Conservation (phyloP, 1,284 basidiomycete genomes). For the Cutaneotrichosporon cutaneum region DNA sequence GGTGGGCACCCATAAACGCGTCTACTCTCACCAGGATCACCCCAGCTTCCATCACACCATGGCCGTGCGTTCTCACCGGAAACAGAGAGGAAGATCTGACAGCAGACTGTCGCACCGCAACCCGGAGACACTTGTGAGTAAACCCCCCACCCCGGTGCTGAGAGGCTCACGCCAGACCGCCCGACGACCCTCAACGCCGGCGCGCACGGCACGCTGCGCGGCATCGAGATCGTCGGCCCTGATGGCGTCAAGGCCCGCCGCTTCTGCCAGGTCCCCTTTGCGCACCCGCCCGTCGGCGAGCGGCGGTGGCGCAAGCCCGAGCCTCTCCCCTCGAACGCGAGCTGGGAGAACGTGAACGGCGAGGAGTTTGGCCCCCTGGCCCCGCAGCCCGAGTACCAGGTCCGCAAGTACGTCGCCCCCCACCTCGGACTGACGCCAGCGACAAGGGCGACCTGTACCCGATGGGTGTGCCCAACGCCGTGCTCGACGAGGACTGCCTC, state of each 20-base stretch:
- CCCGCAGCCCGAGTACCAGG: slow-evolving; percentile 28
- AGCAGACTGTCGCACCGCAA: neutral
- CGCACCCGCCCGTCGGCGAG: slow-evolving; percentile 25
- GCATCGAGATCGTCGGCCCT: slow-evolving; percentile 20
- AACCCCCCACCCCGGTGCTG: too few relatives aligned
- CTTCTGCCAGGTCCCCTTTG: slow-evolving; percentile 28
- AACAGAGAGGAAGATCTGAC: slow-evolving; percentile 6
- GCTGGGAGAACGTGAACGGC: slow-evolving; percentile 23
- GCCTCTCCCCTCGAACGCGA: slow-evolving; percentile 19
- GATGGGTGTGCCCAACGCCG: slow-evolving; percentile 9
- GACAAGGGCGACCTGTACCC: slow-evolving; percentile 20
- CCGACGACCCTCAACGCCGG: slow-evolving; percentile 26
- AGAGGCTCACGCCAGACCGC: slow-evolving; percentile 19
- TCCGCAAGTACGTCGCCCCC: slow-evolving; percentile 22
- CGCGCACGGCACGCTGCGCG: slow-evolving; percentile 26
- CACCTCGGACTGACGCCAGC: slow-evolving; percentile 9
- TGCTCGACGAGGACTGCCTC: slow-evolving; percentile 25
- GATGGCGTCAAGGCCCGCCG: slow-evolving; percentile 29
- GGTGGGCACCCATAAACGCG: neutral
- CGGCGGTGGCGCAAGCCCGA: slow-evolving; percentile 28
- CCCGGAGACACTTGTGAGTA: slow-evolving; percentile 17
- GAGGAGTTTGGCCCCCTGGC: slow-evolving; percentile 26
- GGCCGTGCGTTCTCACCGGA: slow-evolving; percentile 3
- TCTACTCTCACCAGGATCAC: too few relatives aligned
- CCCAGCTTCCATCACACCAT: too few relatives aligned